phyloP scores from a whole-genome alignment of 208 protist species.

The Jaenimonas drosophilae region DNA sequence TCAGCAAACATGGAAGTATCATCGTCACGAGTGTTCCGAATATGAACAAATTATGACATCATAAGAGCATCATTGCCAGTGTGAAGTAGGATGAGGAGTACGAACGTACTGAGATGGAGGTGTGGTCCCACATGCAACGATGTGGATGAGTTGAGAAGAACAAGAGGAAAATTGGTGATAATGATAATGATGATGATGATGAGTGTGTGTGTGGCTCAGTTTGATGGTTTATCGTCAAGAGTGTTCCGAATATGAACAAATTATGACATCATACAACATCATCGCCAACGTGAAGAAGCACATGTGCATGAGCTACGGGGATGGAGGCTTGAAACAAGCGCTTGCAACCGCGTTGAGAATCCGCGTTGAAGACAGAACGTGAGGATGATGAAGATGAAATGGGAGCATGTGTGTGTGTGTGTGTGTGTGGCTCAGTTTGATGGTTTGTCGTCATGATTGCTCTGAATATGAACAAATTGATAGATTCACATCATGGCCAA shows the following conservation, averaged over 20 bases:
- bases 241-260: background rate
- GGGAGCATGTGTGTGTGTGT: background rate
- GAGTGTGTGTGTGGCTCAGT: background rate
- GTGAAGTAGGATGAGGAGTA: no score
- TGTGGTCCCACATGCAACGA: no score
- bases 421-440: background rate
- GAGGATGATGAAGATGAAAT: conserved; percentile 5
- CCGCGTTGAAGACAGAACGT: no score
- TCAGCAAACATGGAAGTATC: background rate
- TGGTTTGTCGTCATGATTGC: background rate
- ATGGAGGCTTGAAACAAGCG: no score
- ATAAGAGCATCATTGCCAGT: no score
- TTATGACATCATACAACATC: background rate
- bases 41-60: background rate
- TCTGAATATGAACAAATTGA: conserved; percentile 78
- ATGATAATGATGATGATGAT: conserved; percentile 3
- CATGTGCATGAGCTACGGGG: conserved; percentile 2
- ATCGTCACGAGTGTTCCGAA: background rate
- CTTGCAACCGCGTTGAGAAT: no score
- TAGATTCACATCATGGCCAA: background rate
- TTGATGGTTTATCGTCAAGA: background rate
- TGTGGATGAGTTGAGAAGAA: background rate
- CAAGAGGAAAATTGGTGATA: background rate
- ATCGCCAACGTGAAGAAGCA: background rate
- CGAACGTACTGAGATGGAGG: no score